Conservation (phyloP, 306 rosid genomes). For the Glycine latifolia region DNA sequence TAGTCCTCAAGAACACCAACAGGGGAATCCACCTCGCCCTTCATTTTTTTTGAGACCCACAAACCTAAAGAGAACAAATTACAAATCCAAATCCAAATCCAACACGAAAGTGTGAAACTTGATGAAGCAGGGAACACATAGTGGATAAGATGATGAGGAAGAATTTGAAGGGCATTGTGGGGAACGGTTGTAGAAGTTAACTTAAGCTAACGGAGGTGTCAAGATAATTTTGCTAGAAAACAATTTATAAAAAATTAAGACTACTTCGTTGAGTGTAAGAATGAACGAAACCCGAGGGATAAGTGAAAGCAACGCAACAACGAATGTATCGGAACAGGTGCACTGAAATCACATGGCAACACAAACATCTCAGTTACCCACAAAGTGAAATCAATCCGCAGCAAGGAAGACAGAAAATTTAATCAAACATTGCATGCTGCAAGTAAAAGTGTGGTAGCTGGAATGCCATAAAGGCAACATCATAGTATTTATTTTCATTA, state of each 20-base stretch:
- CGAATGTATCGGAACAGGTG: slow-evolving; percentile 10
- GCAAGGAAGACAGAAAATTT: slow-evolving; percentile 1
- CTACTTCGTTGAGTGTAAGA: background rate
- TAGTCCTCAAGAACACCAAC: slow-evolving; percentile 80
- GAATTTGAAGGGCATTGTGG: slow-evolving; percentile 8
- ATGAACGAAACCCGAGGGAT: slow-evolving; percentile 2
- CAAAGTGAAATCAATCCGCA: background rate
- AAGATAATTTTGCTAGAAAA: background rate
- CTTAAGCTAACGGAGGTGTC: too few species aligned
- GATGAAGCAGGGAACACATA: background rate
- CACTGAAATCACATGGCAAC: slow-evolving; percentile 12
- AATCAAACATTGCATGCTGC: slow-evolving; percentile 1
- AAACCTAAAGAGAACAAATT: background rate
- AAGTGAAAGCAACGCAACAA: slow-evolving; percentile 8
- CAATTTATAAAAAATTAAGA: too few species aligned
- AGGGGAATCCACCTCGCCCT: slow-evolving; percentile 68
- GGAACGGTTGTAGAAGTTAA: too few species aligned
- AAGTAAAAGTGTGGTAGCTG: slow-evolving; percentile 25
- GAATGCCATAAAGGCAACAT: slow-evolving; percentile 20
- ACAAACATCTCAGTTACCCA: slow-evolving; percentile 28
- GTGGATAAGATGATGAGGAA: background rate
- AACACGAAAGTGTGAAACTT: slow-evolving; percentile 21
- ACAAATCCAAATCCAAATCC: slow-evolving; percentile 40
- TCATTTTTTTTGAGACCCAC: slow-evolving; percentile 47
- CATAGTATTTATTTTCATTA: background rate